phyloP scores from a whole-genome alignment of 2,329 filamentous ascomycete species.

The Orbilia javanica region DNA sequence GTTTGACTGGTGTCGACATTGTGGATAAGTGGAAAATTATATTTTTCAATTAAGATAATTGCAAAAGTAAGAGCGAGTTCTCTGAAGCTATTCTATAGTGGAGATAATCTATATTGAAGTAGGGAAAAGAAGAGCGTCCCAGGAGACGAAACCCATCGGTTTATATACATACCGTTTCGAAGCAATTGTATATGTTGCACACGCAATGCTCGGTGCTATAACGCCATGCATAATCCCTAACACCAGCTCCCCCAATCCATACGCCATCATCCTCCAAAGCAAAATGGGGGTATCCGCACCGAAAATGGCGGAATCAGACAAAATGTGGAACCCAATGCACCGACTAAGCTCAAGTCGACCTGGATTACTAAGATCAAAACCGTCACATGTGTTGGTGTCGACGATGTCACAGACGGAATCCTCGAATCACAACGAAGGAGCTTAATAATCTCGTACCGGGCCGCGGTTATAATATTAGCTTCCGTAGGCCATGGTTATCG shows the following conservation, averaged over 20 bases:
- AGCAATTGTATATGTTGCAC: background rate
- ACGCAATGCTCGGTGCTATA: background rate
- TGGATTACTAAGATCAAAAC: background rate
- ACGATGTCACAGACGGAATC: constrained; percentile 1
- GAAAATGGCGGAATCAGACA: background rate
- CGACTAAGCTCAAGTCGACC: background rate
- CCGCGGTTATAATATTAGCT: background rate
- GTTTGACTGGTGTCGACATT: constrained; percentile 27
- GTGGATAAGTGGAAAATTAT: background rate
- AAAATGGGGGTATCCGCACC: background rate
- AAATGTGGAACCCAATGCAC: background rate
- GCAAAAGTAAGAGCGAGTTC: background rate
- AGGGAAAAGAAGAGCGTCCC: background rate
- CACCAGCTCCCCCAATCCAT: background rate
- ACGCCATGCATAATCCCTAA: background rate
- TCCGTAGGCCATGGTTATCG: background rate
- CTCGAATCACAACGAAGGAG: background rate
- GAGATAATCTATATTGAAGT: background rate
- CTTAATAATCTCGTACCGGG: constrained; percentile 7
- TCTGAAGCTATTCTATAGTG: background rate
- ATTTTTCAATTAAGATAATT: background rate
- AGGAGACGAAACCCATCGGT: background rate
- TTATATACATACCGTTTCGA: constrained; percentile 28
- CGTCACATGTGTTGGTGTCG: constrained; percentile 11
- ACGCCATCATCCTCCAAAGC: background rate